Percentiles rank a stretch among this genome's conserved stretches.
Evolutionary conservation across 306 rosid genomes (phyloP).

Genomic region (Potentilla sterilis): DNA sequence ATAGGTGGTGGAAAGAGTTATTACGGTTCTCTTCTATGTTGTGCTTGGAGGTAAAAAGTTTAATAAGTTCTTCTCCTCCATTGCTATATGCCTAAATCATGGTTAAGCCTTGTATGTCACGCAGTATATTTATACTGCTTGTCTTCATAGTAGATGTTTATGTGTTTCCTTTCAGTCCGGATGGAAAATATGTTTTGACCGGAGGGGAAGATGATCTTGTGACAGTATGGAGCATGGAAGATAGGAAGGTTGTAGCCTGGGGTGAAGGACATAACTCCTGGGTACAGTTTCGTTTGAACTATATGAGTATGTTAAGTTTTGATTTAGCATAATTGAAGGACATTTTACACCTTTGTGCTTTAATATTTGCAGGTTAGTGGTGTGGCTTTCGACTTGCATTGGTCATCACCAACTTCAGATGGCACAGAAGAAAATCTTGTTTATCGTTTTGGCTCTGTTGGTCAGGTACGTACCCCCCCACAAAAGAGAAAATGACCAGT

Average conservation of each 20-base stretch:
- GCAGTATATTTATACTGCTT: neutral
- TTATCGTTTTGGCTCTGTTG: constrained; percentile 96
- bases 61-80: neutral
- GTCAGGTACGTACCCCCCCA: constrained; percentile 60
- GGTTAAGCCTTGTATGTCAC: constrained; percentile 5
- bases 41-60: constrained; percentile 81
- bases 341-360: constrained; percentile 5
- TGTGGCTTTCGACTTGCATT: constrained; percentile 92
- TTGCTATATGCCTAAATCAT: constrained; percentile 14
- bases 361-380: constrained; percentile 79
- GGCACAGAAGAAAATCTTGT: constrained; percentile 67
- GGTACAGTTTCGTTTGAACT: constrained; percentile 49
- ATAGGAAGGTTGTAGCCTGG: constrained; percentile 97
- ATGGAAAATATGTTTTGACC: constrained; percentile 87
- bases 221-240: constrained; percentile 98
- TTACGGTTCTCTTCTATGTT: constrained; percentile 93
- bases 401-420: constrained; percentile 86
- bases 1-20: constrained; percentile 95
- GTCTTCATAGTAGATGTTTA: neutral
- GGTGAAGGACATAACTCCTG: constrained; percentile 98
- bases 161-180: constrained; percentile 30
- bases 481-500: neutral
- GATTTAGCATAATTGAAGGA: neutral
- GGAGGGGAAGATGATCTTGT: constrained; percentile 99
- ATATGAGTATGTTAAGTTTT: neutral